These are phyloP conservation scores for Gossypium ekmanianum DNA, from an alignment of 345 rosid species.

Conservation along the genomic window DNA sequence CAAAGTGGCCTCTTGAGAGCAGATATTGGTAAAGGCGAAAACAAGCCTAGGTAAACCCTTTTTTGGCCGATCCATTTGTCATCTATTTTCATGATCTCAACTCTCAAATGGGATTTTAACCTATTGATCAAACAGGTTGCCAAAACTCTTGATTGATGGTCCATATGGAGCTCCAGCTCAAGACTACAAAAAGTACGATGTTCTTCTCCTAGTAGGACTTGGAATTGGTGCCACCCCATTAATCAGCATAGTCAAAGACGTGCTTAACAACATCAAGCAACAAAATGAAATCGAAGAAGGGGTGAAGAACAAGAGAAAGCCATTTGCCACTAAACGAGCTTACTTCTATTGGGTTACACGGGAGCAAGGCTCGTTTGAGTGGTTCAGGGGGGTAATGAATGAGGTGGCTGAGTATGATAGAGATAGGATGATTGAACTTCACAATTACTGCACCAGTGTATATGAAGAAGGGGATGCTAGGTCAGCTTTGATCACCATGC, in stretches of 20 bases:
- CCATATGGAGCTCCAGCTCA: slow-evolving; percentile 88
- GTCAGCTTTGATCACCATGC: slow-evolving; percentile 74
- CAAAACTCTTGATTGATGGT: slow-evolving; percentile 67
- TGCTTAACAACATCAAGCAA: slow-evolving; percentile 72
- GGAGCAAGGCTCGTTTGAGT: slow-evolving; percentile 78
- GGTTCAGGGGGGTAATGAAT: slow-evolving; percentile 73
- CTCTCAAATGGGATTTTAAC: neutral
- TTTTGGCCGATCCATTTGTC: neutral
- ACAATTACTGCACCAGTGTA: slow-evolving; percentile 68
- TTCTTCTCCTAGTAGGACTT: slow-evolving; percentile 67
- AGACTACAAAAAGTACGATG: slow-evolving; percentile 73
- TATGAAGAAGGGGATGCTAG: slow-evolving; percentile 86
- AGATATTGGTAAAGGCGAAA: slow-evolving; percentile 35
- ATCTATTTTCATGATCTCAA: neutral
- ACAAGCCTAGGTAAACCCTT: slow-evolving; percentile 43
- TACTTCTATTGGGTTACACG: slow-evolving; percentile 87
- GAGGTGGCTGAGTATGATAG: slow-evolving; percentile 64
- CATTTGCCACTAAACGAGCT: slow-evolving; percentile 56
- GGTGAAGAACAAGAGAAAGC: slow-evolving; percentile 31
- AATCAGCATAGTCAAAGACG: slow-evolving; percentile 72
- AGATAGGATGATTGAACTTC: slow-evolving; percentile 61
- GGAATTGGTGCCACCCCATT: slow-evolving; percentile 86
- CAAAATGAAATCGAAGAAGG: slow-evolving; percentile 45
- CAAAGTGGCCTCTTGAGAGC: slow-evolving; percentile 62
- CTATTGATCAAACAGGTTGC: slow-evolving; percentile 38